phyloP scores from a whole-genome alignment of 768 basidiomycete species.

The Naematelia aurantialba region DNA sequence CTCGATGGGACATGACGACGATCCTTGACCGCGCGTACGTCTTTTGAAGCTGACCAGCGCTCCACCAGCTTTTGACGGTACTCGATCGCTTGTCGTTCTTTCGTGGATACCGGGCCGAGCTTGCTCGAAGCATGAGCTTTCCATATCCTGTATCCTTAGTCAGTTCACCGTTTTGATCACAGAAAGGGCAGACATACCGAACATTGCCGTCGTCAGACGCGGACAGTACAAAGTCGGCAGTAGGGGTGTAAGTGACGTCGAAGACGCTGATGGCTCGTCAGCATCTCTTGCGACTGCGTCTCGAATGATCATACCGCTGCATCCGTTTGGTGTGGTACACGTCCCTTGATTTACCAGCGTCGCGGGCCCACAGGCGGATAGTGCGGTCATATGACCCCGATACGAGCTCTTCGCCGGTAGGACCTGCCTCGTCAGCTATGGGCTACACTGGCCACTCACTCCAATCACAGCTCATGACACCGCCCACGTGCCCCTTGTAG shows the following conservation, averaged over 20 bases:
- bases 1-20: constrained; percentile 81
- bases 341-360: constrained; percentile 73
- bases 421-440: constrained; percentile 49
- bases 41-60: constrained; percentile 78
- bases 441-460: constrained; percentile 50
- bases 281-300: background rate
- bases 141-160: constrained; percentile 60
- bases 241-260: constrained; percentile 79
- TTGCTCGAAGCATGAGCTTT: constrained; percentile 89
- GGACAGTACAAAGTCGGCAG: constrained; percentile 82
- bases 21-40: constrained; percentile 78
- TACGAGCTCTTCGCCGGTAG: constrained; percentile 91
- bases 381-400: constrained; percentile 96
- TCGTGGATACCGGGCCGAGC: constrained; percentile 80
- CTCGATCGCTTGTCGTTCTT: constrained; percentile 86
- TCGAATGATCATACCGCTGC: constrained; percentile 66
- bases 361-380: constrained; percentile 86
- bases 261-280: constrained; percentile 62
- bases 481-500: constrained; percentile 95
- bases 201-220: constrained; percentile 96
- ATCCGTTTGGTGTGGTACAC: constrained; percentile 98
- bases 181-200: constrained; percentile 50
- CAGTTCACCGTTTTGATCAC: background rate
- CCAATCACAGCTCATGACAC: constrained; percentile 97
- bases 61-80: constrained; percentile 84